These are phyloP conservation scores for Orbilia brochopaga DNA, from an alignment of 2,329 filamentous ascomycete species.

Conservation along the genomic window DNA sequence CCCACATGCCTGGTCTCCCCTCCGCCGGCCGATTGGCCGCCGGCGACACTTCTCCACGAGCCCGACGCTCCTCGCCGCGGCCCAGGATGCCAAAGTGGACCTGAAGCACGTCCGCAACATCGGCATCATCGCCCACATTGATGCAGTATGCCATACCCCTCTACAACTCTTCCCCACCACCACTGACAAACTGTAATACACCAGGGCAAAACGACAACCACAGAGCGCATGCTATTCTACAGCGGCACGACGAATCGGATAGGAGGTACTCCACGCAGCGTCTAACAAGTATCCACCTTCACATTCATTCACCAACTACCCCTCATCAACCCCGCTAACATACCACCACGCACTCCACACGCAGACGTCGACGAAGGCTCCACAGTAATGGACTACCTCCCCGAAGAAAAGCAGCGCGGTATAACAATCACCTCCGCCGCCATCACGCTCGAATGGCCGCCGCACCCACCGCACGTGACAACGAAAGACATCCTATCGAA, in stretches of 20 bases:
- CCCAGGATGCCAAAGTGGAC: constrained; percentile 43
- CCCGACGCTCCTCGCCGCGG: constrained; percentile 17
- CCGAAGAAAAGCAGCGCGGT: constrained; percentile 94
- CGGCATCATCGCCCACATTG: constrained; percentile 97
- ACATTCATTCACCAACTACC: not conserved
- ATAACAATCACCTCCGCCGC: constrained; percentile 99
- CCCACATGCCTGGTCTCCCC: not conserved
- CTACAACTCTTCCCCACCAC: constrained; percentile 61
- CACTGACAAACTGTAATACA: constrained; percentile 61
- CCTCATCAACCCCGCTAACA: not conserved
- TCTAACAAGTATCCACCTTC: constrained; percentile 35
- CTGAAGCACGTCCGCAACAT: constrained; percentile 77
- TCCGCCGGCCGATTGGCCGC: constrained; percentile 25
- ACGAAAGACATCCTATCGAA: constrained; percentile 68
- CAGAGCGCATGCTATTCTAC: constrained; percentile 96
- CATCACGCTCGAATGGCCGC: constrained; percentile 96
- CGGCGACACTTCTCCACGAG: constrained; percentile 30
- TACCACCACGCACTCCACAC: constrained; percentile 81
- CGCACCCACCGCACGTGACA: constrained; percentile 74
- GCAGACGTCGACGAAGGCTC: constrained; percentile 91
- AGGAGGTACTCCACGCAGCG: constrained; percentile 43
- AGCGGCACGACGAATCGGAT: constrained; percentile 76
- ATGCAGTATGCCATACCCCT: constrained; percentile 67
- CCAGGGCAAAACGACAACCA: constrained; percentile 89
- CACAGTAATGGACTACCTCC: constrained; percentile 99